Base-by-base conservation (phyloP, 345 rosid genomes). In the Orychophragmus violaceus region DNA sequence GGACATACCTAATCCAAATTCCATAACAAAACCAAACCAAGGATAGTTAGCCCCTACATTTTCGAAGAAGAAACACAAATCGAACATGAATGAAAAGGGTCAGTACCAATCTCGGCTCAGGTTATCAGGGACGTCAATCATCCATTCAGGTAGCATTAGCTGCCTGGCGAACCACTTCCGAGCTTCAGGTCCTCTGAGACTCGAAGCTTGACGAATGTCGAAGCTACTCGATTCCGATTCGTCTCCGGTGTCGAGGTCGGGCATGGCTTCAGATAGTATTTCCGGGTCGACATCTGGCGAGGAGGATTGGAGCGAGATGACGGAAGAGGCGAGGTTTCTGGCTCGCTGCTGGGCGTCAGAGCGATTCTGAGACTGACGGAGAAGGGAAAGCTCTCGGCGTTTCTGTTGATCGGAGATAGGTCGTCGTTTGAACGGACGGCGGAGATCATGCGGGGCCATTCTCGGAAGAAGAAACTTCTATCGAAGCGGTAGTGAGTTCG, bases 61-160 rank as follows among this genome's bases (percentile, higher is more conserved):
- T n/a, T n/a, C n/a, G n/a, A n/a, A n/a, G n/a, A n/a, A n/a, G n/a
- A n/a, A n/a, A n/a, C n/a, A n/a, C n/a, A n/a, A n/a, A n/a, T n/a
- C 17, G 5, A 59, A 3, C 65, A 62, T 19, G 53, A 17, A 16
- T 61, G 18, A 46, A 37, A 6, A 29, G 32, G 17, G 44, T n/a
- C 30, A 50, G 41, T 59, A 91, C 98, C 98, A 92, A 62, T 92
- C 96, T 37, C 66, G 80, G 70, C 77, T 68, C 54, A 90, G 65
- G 51, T 80, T 74, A 75, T 85, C 90, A 35, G 98, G 98, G 28
- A 90, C 84, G 74, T 90, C 97, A 76, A 93, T 90, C 90, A 90
- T 93, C 97, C 98, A 93, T 64, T 90, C 98, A 2, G 88, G 98
- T 18, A 87, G 85, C 97, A 90, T 88, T 24, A 93, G 75, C 86